Base-by-base conservation (phyloP, 345 rosid genomes). In the Carallia brachiata region DNA sequence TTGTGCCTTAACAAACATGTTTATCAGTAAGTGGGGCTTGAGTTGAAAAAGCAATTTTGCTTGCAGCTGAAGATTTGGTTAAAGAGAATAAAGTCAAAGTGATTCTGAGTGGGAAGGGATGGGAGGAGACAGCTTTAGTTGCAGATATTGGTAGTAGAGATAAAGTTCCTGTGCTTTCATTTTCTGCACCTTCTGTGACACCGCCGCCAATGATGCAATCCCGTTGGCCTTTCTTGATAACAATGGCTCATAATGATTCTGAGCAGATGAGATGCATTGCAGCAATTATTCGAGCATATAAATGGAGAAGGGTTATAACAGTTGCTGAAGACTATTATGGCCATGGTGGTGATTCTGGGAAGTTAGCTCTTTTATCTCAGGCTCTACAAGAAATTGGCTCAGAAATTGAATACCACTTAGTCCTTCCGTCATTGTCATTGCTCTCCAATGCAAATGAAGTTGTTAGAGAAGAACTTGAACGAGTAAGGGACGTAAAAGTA, bases 111-210 rank as follows among this genome's bases (percentile, higher is more conserved):
- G 55, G 80, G 83, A 81, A 81, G 57, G 75, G 68, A 37, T 84
- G 90, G 88, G 79, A 76, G 59, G 88, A 77, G 67, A 77, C 88
- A 53, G 67, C 75, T 60, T 18, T 82, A 57, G 87, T 83, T 54
- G 83, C 82, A 6, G 81, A 78, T 12, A 40, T 81, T 7, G 85
- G 80, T 59, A 66, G 64, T 62, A 57, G 19, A 60, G 70, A 73
- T 68, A 80, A 70, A 55, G 66, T 84, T 61, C 88, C 87, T 0
- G 73, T 85, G 48, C 63, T 88, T 17, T 78, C 92, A 0, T 71
- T 84, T 13, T 72, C 85, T 50, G 69, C 77, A 63, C 75, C 83
- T 12, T 65, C 67, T 39, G 44, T 59, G 17, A 53, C 71, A 34
- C 80, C 82, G 0, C 80, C 82, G 0, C 80, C 79, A 12, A 64